phyloP scores from a whole-genome alignment of 2,329 filamentous ascomycete species.

The Ambrosiella xylebori region DNA sequence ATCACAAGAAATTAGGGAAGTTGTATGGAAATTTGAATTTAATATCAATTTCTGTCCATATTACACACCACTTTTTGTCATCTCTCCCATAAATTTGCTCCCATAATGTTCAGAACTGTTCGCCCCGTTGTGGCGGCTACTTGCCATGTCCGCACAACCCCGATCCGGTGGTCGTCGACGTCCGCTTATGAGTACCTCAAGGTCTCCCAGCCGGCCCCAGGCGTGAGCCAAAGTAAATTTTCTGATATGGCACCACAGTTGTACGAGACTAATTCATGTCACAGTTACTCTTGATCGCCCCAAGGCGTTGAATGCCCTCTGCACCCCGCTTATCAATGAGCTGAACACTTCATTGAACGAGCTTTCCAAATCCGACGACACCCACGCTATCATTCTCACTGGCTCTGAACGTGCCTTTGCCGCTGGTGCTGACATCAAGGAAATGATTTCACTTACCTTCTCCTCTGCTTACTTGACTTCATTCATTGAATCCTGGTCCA shows the following conservation, averaged over 20 bases:
- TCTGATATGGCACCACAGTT: conserved; percentile 3
- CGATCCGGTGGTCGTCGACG: conserved; percentile 15
- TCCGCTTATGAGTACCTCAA: conserved; percentile 63
- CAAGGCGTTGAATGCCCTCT: conserved; percentile 88
- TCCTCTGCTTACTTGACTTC: conserved; percentile 70
- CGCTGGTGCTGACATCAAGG: conserved; percentile 95
- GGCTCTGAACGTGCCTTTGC: conserved; percentile 84
- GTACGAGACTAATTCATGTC: neutral
- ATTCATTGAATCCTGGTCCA: conserved; percentile 92
- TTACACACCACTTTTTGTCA: neutral
- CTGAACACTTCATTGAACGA: conserved; percentile 61
- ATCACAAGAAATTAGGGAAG: neutral
- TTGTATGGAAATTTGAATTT: neutral
- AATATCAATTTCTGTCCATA: neutral
- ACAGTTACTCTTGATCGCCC: conserved; percentile 84
- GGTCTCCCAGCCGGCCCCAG: conserved; percentile 67
- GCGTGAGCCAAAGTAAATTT: conserved; percentile 65
- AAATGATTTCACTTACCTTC: conserved; percentile 91
- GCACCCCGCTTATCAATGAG: conserved; percentile 76
- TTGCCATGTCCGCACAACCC: neutral
- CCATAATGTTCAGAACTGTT: neutral
- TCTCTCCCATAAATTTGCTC: neutral
- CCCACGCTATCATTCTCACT: conserved; percentile 68
- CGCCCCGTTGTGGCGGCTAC: neutral
- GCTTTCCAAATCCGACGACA: conserved; percentile 51